Base-by-base conservation (phyloP, 805 yeast genomes). In the Metschnikowia borealis region DNA sequence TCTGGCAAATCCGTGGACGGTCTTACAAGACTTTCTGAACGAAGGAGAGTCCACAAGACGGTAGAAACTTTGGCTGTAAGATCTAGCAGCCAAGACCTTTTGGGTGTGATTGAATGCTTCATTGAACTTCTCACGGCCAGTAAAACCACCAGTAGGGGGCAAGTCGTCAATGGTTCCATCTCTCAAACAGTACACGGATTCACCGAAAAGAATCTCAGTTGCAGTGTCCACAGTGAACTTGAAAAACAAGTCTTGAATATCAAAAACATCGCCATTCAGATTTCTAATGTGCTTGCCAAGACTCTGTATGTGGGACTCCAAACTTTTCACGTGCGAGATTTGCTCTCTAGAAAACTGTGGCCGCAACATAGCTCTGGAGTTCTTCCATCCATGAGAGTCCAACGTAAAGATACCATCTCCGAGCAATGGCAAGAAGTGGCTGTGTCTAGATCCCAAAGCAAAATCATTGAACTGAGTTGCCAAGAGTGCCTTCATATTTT, bases 331-430 rank as follows among this genome's bases (percentile, higher is more conserved):
- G 49, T 73, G 76, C 6, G 74, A 67, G 48, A 72, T 68, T 55
- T 73, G 74, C 48, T 71, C 77, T 60, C 75, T 62, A 11, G 75
- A 70, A 54, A 73, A 73, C 53, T 73, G 76, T 2, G 77, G 77
- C 53, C 76, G 65, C 53, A 72, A 66, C 77, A 73, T 68, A 18
- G 74, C 66, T 51, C 77, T 56, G 7, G 74, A 67, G 53, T 68
- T 70, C 54, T 72, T 71, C 77, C 77, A 73, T 8, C 76, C 77
- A 49, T 62, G 64, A 18, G 69, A 68, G 52, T 72, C 77, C 53
- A 71, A 62, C 6, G 77, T 73, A 57, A 73, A 73, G 39, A 72
- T 71, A 20, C 77, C 77, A 52, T 73, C 75, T 6, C 77, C 77
- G 34, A 72, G 62, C 38, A 72, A 59, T 2, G 75, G 74, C 45